phyloP scores from a whole-genome alignment of 805 yeast species.

The Cyberlindnera americana region DNA sequence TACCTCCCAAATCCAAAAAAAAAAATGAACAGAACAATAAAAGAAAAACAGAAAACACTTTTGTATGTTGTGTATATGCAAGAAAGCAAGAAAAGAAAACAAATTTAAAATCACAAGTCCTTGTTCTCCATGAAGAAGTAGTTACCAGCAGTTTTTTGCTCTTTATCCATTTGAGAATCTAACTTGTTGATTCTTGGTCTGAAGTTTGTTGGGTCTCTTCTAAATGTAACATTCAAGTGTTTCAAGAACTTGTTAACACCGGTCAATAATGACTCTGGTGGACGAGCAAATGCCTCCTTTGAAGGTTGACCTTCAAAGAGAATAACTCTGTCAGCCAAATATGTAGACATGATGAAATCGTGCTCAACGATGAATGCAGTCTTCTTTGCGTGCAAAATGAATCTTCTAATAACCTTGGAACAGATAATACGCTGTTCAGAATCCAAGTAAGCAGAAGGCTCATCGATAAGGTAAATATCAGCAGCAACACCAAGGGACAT shows the following conservation, averaged over 20 bases:
- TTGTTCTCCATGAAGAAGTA: constrained; percentile 88
- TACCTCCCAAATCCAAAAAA: too few relatives aligned
- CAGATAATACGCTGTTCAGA: constrained; percentile 99
- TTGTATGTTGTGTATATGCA: too few relatives aligned
- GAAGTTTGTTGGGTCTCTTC: constrained; percentile 98
- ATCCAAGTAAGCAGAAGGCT: constrained; percentile 98
- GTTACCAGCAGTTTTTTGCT: constrained; percentile 89
- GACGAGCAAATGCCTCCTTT: constrained; percentile 73
- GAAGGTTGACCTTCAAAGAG: constrained; percentile 97
- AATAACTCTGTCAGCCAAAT: constrained; percentile 97
- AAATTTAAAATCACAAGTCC: constrained; percentile 33
- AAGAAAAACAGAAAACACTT: background rate
- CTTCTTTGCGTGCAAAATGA: constrained; percentile 92
- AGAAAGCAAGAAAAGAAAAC: background rate
- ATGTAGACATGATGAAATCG: constrained; percentile 99
- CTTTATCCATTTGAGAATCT: constrained; percentile 98
- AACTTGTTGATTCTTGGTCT: constrained; percentile 98
- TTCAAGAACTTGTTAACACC: constrained; percentile 97
- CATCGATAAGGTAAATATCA: constrained; percentile 95
- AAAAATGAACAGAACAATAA: background rate
- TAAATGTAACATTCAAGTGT: constrained; percentile 95
- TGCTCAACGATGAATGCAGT: constrained; percentile 99
- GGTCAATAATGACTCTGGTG: constrained; percentile 90
- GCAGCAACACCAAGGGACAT: constrained; percentile 92
- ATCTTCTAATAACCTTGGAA: constrained; percentile 96